Evolutionary conservation across 2,329 filamentous ascomycete genomes (phyloP).

Genomic region (Alternaria infectoria): DNA sequence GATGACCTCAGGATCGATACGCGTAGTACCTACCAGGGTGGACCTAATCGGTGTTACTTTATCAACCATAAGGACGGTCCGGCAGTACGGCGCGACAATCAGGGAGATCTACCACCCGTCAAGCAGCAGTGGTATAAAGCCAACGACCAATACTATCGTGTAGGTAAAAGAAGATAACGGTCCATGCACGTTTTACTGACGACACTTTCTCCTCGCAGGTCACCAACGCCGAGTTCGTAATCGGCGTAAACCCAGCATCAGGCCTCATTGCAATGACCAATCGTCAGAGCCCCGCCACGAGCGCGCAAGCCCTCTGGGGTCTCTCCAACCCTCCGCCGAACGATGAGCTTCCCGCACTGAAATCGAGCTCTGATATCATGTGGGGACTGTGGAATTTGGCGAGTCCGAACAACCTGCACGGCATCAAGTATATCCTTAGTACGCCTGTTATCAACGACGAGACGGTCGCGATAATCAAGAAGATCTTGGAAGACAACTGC

Average conservation of each 20-base stretch:
- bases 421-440: not conserved
- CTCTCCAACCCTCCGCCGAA: not conserved
- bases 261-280: conserved; percentile 17
- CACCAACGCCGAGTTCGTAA: conserved; percentile 17
- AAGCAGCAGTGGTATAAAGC: conserved; percentile 24
- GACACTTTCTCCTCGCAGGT: not conserved
- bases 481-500: not conserved
- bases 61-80: conserved; percentile 18
- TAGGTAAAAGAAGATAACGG: not conserved
- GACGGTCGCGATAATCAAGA: not conserved
- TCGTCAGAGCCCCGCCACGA: conserved; percentile 5
- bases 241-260: conserved; percentile 15
- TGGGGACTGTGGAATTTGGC: conserved; percentile 24
- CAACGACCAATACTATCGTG: conserved; percentile 14
- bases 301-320: conserved; percentile 8
- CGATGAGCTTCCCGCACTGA: conserved; percentile 21
- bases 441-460: not conserved
- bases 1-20: conserved; percentile 13
- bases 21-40: conserved; percentile 4
- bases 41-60: conserved; percentile 19
- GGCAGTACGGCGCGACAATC: conserved; percentile 5
- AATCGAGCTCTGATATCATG: conserved; percentile 20
- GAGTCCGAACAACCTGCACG: not conserved
- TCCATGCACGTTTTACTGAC: not conserved
- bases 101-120: conserved; percentile 4